phyloP scores from a whole-genome alignment of 139 green algal species.

The Chlorella sorokiniana region DNA sequence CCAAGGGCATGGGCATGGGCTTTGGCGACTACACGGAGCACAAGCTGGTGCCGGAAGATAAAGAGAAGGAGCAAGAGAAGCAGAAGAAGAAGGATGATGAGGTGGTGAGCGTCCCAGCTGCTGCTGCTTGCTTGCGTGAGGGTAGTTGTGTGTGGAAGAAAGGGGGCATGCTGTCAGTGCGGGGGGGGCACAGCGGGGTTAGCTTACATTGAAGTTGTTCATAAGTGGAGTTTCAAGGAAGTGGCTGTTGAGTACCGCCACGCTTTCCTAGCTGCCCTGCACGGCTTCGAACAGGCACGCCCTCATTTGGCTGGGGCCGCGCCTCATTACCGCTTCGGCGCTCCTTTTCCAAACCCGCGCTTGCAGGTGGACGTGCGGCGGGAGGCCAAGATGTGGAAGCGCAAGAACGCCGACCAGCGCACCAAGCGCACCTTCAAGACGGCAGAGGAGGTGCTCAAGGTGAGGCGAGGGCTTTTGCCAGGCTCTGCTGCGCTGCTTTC shows the following conservation, averaged over 20 bases:
- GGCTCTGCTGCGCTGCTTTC: too few relatives aligned
- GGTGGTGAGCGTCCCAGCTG: too few relatives aligned
- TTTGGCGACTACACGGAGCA: conserved; percentile 72
- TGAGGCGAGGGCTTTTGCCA: not conserved
- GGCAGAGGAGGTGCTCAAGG: conserved; percentile 80
- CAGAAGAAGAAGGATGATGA: conserved; percentile 13
- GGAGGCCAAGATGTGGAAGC: conserved; percentile 68
- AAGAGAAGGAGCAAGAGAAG: conserved; percentile 8
- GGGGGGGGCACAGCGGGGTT: too few relatives aligned
- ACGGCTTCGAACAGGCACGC: too few relatives aligned
- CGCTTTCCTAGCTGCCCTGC: too few relatives aligned
- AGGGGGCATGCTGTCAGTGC: not conserved
- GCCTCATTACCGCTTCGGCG: too few relatives aligned
- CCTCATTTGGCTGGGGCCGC: too few relatives aligned
- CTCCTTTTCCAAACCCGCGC: too few relatives aligned
- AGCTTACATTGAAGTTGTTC: too few relatives aligned
- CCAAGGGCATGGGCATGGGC: conserved; percentile 96
- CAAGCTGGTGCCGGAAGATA: conserved; percentile 43
- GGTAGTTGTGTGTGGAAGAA: not conserved
- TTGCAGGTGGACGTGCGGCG: conserved; percentile 26
- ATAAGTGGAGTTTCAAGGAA: too few relatives aligned
- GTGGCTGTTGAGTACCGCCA: too few relatives aligned
- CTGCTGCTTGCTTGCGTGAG: not conserved
- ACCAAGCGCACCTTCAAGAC: conserved; percentile 77
- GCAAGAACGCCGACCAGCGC: conserved; percentile 55